Conservation (phyloP, 805 yeast species). For the Ogataea pignaliae region DNA sequence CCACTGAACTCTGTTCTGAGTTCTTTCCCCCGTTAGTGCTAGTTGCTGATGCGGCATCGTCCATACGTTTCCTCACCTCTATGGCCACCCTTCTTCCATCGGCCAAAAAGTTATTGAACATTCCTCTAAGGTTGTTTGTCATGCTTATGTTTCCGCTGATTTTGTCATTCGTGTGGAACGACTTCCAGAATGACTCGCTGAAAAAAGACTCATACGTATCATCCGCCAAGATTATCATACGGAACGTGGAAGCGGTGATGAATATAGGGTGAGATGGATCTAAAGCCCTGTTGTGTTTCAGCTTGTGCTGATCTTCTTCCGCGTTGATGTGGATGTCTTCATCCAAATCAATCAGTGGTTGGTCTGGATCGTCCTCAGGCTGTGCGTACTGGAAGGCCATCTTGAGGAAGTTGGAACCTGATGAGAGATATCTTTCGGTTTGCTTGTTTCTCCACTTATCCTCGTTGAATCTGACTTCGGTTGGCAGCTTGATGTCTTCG, state of each 20-base stretch:
- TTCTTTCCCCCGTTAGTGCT: neutral
- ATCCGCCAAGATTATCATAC: conserved; percentile 93
- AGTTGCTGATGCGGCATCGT: conserved; percentile 39
- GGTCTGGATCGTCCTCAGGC: conserved; percentile 48
- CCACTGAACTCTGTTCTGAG: conserved; percentile 17
- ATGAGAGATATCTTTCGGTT: conserved; percentile 75
- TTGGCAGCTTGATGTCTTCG: conserved; percentile 47
- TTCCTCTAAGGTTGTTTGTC: conserved; percentile 66
- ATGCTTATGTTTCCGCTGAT: conserved; percentile 33
- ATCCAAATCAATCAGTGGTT: conserved; percentile 39
- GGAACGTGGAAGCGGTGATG: conserved; percentile 78
- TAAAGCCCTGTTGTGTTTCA: conserved; percentile 72
- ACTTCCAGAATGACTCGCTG: conserved; percentile 57
- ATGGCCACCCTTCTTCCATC: conserved; percentile 91
- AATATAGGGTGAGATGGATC: conserved; percentile 75
- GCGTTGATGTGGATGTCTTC: conserved; percentile 28
- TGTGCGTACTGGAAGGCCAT: conserved; percentile 88
- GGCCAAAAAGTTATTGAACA: conserved; percentile 86
- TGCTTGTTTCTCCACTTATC: conserved; percentile 59
- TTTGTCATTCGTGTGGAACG: conserved; percentile 62
- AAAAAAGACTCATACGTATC: conserved; percentile 89
- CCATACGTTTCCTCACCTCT: conserved; percentile 85
- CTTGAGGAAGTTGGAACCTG: conserved; percentile 82
- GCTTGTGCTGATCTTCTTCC: conserved; percentile 17
- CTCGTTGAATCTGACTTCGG: conserved; percentile 58